Evolutionary conservation across 2,329 filamentous ascomycete species (phyloP).

Genomic region (Akanthomyces uredinophilus): DNA sequence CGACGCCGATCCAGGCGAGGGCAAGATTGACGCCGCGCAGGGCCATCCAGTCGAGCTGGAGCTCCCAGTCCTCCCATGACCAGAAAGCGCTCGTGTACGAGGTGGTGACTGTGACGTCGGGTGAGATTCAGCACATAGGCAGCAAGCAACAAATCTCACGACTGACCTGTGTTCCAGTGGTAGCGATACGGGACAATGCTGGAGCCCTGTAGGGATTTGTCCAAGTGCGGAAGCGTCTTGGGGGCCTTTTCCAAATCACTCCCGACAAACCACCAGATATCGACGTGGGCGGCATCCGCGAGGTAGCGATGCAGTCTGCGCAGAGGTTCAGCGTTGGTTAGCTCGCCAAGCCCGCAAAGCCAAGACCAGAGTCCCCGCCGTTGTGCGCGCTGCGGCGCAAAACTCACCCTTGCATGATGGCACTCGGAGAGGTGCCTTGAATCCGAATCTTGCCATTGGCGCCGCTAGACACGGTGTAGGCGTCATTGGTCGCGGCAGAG

Average conservation of each 20-base stretch:
- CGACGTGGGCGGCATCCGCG: constrained; percentile 17
- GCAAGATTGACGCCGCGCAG: constrained; percentile 47
- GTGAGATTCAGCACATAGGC: neutral
- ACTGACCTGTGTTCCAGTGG: constrained; percentile 44
- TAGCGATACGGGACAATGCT: constrained; percentile 27
- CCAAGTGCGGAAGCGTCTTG: constrained; percentile 15
- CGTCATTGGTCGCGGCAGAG: constrained; percentile 11
- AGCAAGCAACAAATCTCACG: neutral
- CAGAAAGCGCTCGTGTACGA: constrained; percentile 47
- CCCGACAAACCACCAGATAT: constrained; percentile 21
- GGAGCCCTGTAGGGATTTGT: constrained; percentile 6
- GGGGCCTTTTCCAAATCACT: constrained; percentile 18
- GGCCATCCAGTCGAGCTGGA: constrained; percentile 48
- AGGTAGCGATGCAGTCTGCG: constrained; percentile 19
- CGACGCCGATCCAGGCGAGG: constrained; percentile 46
- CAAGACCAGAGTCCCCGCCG: neutral
- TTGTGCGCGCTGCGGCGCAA: neutral
- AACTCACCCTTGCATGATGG: constrained; percentile 16
- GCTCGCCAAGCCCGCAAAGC: neutral
- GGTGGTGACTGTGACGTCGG: constrained; percentile 38
- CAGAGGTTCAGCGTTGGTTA: neutral
- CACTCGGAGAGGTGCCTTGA: constrained; percentile 18
- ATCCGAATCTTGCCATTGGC: constrained; percentile 18
- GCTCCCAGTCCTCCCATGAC: constrained; percentile 50
- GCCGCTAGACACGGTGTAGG: constrained; percentile 16